Evolutionary conservation across 1,139 yeast genomes (phyloP).

Genomic region (Ogataea hybrid): DNA sequence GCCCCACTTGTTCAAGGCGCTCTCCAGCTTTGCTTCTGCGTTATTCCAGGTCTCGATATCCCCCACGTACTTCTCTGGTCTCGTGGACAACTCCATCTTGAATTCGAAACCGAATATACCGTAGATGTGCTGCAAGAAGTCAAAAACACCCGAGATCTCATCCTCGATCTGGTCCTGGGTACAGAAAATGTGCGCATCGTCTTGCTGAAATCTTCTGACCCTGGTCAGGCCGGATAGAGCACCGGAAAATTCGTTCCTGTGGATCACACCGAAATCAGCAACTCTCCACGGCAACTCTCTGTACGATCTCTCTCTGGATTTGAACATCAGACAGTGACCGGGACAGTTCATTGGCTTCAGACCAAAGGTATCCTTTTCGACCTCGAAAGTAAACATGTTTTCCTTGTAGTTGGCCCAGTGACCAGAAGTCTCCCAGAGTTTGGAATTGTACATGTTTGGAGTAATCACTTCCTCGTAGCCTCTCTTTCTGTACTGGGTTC

Average conservation of each 20-base stretch:
- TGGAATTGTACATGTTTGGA: conserved; percentile 95
- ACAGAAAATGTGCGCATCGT: conserved; percentile 97
- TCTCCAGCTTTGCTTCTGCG: conserved; percentile 73
- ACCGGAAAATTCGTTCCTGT: conserved; percentile 94
- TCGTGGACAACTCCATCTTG: conserved; percentile 76
- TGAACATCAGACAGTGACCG: conserved; percentile 89
- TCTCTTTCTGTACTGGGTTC: conserved; percentile 81
- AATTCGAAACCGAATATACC: conserved; percentile 75
- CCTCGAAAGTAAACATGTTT: conserved; percentile 95
- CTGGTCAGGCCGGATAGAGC: conserved; percentile 93
- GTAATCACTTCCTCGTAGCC: conserved; percentile 98
- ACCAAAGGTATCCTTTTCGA: conserved; percentile 88
- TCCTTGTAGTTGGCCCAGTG: conserved; percentile 98
- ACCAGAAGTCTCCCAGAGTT: conserved; percentile 97
- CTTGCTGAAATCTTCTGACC: conserved; percentile 96
- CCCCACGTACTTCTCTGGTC: conserved; percentile 87
- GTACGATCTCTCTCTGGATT: conserved; percentile 79
- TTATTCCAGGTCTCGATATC: conserved; percentile 77
- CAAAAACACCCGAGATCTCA: conserved; percentile 75
- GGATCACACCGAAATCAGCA: conserved; percentile 92
- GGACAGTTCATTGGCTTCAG: conserved; percentile 99
- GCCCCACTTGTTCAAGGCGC: conserved; percentile 58
- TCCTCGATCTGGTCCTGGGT: conserved; percentile 72
- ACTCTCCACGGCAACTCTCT: conserved; percentile 86
- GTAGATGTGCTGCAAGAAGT: conserved; percentile 75